Evolutionary conservation across 208 protist species (phyloP), one percentile per base, ranked within the genome.

Genomic region (Porcisia hertigi): DNA sequence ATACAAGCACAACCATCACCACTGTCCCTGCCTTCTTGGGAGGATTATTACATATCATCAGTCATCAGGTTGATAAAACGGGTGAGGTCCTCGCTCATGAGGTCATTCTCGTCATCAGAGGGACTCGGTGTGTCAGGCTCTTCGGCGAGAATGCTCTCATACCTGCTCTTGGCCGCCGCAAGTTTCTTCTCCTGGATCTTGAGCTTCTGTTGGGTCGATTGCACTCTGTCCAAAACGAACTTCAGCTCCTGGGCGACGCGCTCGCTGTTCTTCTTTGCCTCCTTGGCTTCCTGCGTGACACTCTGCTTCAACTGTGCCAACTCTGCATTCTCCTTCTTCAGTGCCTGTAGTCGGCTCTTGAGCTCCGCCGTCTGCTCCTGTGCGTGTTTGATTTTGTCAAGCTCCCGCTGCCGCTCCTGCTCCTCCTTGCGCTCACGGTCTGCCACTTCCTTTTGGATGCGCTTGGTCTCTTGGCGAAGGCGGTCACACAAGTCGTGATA

Each of bases 401-500:
- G 74, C 62, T 95, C 88, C 20, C 83, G 82, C 84, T 94, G 88
- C 65, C 86, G 83, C 67, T 94, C 91, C 77, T 91, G 85, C 80
- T 97, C 88, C 84, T 97, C 91, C 49, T 84, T 83, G 39, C 86
- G 81, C 73, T 96, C 90, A 47, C 91, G 84, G 65, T 97, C 93
- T 1, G 83, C 82, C 20, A 91, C 53, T 54, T 97, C 93, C 75
- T 89, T 93, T 58, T 85, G 71, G 4, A 93, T 87, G 30, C 88
- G 86, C 79, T 94, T 92, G 57, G 87, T 90, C 47, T 97, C 93
- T 59, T 85, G 79, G 52, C 85, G 87, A 23, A 92, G 80, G 18
- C 89, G 88, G 36, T 97, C 91, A 36, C 67, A 69, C 39, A 94
- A 73, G 64, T 97, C 90, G 71, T 95, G 89, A 79, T 89, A 92